A percentile compares a stretch with the other conserved stretches of the same genome.
Conservation (phyloP, 2,329 filamentous ascomycete species). For the Erysiphe pulchra region DNA sequence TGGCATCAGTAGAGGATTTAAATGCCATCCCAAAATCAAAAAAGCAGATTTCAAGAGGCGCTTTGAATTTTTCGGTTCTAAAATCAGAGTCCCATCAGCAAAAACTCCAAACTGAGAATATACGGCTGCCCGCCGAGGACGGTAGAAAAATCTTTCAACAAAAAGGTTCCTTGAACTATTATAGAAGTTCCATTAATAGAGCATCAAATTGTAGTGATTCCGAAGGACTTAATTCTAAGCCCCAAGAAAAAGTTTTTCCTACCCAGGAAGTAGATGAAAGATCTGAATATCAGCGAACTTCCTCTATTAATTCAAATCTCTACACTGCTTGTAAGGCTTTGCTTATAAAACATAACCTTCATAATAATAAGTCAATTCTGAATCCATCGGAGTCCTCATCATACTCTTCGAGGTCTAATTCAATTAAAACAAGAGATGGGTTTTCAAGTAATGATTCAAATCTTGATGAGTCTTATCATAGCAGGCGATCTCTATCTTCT, state of each 20-base stretch:
- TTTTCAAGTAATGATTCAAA: not conserved
- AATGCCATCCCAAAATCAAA: conserved; percentile 10
- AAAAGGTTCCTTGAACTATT: not conserved
- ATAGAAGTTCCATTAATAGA: not conserved
- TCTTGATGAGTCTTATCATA: not conserved
- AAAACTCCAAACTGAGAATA: conserved; percentile 3
- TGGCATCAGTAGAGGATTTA: conserved; percentile 3
- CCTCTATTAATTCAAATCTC: not conserved
- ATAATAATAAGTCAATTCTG: conserved; percentile 3
- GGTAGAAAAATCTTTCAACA: conserved; percentile 2
- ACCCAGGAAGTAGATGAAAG: conserved; percentile 6
- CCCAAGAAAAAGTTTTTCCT: conserved; percentile 11
- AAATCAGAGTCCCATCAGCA: conserved; percentile 7
- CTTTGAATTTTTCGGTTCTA: conserved; percentile 9
- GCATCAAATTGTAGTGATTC: conserved; percentile 4
- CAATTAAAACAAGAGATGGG: not conserved
- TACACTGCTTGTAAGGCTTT: conserved; percentile 4
- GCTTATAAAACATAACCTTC: conserved; percentile 8
- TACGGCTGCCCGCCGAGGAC: conserved; percentile 5
- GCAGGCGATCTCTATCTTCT: not conserved
- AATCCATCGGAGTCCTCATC: not conserved
- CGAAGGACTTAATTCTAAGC: conserved; percentile 8
- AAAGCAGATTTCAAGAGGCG: conserved; percentile 4
- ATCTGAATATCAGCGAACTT: conserved; percentile 2
- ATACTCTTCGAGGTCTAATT: not conserved